phyloP scores from a whole-genome alignment of 208 protist species.

The Leishmania major region DNA sequence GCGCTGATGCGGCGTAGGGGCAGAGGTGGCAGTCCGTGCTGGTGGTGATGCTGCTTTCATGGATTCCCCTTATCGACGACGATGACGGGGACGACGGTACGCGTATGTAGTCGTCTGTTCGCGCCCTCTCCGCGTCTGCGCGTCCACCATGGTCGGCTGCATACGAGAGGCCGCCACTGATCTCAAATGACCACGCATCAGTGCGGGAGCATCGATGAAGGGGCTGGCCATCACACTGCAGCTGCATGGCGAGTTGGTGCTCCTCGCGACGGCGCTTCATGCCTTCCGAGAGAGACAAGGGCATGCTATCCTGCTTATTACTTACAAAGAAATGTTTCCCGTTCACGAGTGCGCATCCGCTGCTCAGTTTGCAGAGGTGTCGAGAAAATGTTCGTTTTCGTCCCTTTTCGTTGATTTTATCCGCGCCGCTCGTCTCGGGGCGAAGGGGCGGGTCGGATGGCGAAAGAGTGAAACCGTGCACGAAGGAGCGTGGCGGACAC shows the following conservation, averaged over 20 bases:
- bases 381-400: too few species aligned
- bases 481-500: background rate
- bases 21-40: background rate
- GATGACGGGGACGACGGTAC: background rate
- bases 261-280: slow-evolving; percentile 27
- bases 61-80: background rate
- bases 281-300: slow-evolving; percentile 2
- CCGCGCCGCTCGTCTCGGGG: background rate
- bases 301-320: background rate
- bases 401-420: background rate
- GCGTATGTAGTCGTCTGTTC: background rate
- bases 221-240: background rate
- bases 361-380: background rate
- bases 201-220: slow-evolving; percentile 4
- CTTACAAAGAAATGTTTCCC: background rate
- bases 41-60: background rate
- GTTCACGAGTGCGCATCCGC: background rate
- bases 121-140: background rate
- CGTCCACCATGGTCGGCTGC: background rate
- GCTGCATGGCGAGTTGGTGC: slow-evolving; percentile 29
- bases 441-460: too few species aligned
- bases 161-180: background rate
- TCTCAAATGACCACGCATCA: background rate
- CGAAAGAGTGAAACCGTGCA: too few species aligned
- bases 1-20: background rate